phyloP scores from a whole-genome alignment of 2,329 filamentous ascomycete species.

The Alternaria tenuissima region DNA sequence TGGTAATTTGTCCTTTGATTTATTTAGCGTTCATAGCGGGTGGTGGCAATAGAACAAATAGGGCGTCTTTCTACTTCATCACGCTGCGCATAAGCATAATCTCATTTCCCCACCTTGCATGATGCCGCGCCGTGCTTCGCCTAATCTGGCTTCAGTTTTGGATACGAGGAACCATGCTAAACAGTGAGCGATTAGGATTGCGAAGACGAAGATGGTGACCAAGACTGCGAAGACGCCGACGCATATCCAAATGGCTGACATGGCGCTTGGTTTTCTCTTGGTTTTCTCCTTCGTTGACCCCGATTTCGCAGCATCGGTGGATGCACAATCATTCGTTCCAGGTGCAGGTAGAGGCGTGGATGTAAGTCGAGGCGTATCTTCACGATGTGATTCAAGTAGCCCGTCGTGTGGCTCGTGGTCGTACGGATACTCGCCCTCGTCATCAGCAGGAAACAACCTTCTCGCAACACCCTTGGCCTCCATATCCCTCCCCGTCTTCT shows the following conservation, averaged over 20 bases:
- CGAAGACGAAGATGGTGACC: conserved; percentile 29
- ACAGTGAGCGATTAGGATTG: conserved; percentile 36
- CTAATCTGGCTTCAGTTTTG: conserved; percentile 39
- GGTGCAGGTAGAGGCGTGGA: not conserved
- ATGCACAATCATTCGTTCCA: not conserved
- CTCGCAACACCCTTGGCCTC: not conserved
- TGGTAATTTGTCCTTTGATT: not conserved
- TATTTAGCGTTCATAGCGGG: not conserved
- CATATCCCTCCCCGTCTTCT: not conserved
- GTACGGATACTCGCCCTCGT: not conserved
- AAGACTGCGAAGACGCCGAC: conserved; percentile 18
- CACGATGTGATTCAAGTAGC: not conserved
- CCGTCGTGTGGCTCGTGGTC: not conserved
- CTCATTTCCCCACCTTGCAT: conserved; percentile 42
- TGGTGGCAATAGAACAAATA: no score
- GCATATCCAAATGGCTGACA: conserved; percentile 10
- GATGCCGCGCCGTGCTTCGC: conserved; percentile 33
- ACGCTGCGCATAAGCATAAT: conserved; percentile 38
- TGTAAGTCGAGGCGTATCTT: not conserved
- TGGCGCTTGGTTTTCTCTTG: not conserved
- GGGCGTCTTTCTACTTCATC: not conserved
- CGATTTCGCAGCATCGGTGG: not conserved
- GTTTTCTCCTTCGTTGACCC: not conserved
- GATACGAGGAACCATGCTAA: conserved; percentile 41
- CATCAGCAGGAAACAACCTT: not conserved